Evolutionary conservation across 306 rosid genomes (phyloP).

Genomic region (Mucuna pruriens): DNA sequence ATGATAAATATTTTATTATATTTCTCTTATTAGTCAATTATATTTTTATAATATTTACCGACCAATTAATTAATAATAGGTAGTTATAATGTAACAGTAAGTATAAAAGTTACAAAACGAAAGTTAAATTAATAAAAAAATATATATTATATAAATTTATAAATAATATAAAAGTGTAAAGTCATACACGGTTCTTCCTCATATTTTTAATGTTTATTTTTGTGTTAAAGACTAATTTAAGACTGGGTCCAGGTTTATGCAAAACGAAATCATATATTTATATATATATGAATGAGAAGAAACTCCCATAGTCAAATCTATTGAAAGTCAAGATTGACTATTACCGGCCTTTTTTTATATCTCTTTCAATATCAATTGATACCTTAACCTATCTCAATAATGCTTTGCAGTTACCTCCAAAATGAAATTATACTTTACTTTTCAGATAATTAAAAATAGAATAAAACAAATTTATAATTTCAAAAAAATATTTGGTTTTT

Average conservation of each 20-base stretch:
- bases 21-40: too few species aligned
- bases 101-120: too few species aligned
- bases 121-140: background rate
- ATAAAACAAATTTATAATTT: too few species aligned
- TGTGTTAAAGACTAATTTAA: background rate
- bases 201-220: background rate
- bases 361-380: too few species aligned
- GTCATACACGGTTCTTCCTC: background rate
- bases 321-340: background rate
- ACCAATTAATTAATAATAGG: background rate
- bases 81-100: background rate
- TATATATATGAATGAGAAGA: too few species aligned
- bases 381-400: too few species aligned
- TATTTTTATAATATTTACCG: background rate
- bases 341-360: too few species aligned
- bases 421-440: too few species aligned
- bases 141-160: background rate
- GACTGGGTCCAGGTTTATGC: background rate
- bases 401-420: too few species aligned
- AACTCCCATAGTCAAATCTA: background rate
- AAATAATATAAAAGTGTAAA: background rate
- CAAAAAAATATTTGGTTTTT: too few species aligned
- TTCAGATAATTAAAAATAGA: too few species aligned
- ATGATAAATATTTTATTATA: too few species aligned
- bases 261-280: background rate